These are phyloP conservation scores for Tricholoma sp. DNA, from an alignment of 768 basidiomycete genomes.

Conservation along the genomic window DNA sequence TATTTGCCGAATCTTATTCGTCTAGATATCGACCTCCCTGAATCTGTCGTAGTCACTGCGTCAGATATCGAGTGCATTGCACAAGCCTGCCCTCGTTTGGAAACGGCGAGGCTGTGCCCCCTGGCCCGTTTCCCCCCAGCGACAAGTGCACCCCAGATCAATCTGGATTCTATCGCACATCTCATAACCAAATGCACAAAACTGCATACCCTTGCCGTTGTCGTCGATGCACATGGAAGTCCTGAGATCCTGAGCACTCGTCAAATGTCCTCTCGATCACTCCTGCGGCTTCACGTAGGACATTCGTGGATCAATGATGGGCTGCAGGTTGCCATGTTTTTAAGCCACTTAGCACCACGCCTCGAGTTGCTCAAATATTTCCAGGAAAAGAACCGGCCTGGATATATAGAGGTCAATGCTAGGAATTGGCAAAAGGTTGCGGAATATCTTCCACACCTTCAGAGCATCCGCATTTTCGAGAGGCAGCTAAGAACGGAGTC, in stretches of 20 bases:
- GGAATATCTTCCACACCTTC: conserved; percentile 70
- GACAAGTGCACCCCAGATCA: conserved; percentile 49
- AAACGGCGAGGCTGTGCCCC: conserved; percentile 64
- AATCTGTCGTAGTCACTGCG: conserved; percentile 62
- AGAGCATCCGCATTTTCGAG: conserved; percentile 59
- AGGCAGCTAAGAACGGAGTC: conserved; percentile 33
- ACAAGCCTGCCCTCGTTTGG: conserved; percentile 60
- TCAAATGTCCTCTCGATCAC: conserved; percentile 54
- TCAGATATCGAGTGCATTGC: conserved; percentile 57
- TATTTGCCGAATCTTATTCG: conserved; percentile 50
- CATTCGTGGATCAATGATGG: conserved; percentile 70
- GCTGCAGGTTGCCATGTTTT: conserved; percentile 63
- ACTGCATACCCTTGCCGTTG: conserved; percentile 61
- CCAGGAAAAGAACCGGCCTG: conserved; percentile 71
- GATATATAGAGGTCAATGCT: conserved; percentile 62
- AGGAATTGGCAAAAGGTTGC: conserved; percentile 64
- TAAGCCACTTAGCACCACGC: conserved; percentile 74
- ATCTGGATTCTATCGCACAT: conserved; percentile 56
- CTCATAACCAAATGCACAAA: conserved; percentile 55
- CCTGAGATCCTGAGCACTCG: conserved; percentile 41
- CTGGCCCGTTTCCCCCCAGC: conserved; percentile 57
- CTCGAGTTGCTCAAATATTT: conserved; percentile 72
- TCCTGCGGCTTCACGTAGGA: conserved; percentile 69
- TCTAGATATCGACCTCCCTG: conserved; percentile 77
- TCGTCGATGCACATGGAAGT: conserved; percentile 52